phyloP scores from a whole-genome alignment of 208 protist genomes.

The Wallacemonas rigidus region DNA sequence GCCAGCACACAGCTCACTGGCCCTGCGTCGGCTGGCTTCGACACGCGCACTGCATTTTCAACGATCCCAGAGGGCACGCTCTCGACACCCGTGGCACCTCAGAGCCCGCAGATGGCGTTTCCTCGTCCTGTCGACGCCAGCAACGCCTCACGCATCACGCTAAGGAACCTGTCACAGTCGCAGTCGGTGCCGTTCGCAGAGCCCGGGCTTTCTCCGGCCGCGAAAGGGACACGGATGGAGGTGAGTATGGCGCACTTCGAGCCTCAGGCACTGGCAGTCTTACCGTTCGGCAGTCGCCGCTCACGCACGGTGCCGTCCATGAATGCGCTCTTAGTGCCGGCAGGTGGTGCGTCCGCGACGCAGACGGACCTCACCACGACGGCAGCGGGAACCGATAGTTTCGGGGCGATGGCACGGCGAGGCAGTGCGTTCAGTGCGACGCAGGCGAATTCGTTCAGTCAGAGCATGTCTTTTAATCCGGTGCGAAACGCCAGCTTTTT shows the following conservation, averaged over 20 bases:
- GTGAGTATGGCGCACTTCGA: not conserved
- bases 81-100: not conserved
- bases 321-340: not conserved
- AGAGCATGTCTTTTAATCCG: conserved; percentile 16
- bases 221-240: not conserved
- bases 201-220: not conserved
- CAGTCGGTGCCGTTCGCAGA: not conserved
- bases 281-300: not conserved
- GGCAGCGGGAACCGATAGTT: not conserved
- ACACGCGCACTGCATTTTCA: no score
- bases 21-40: no score
- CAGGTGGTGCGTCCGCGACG: not conserved
- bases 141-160: no score
- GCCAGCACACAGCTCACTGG: no score
- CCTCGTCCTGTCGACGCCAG: not conserved
- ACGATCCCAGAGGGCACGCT: not conserved
- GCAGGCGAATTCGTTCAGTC: not conserved
- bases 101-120: not conserved
- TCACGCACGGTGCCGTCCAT: conserved; percentile 6
- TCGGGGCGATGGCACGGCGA: not conserved
- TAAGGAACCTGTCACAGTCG: no score
- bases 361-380: not conserved
- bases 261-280: not conserved
- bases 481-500: conserved; percentile 12
- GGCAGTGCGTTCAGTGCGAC: not conserved